Percentiles rank a stretch among this genome's conserved stretches.
Conservation (phyloP, 31 red algal genomes). For the Asparagopsis taxiformis region DNA sequence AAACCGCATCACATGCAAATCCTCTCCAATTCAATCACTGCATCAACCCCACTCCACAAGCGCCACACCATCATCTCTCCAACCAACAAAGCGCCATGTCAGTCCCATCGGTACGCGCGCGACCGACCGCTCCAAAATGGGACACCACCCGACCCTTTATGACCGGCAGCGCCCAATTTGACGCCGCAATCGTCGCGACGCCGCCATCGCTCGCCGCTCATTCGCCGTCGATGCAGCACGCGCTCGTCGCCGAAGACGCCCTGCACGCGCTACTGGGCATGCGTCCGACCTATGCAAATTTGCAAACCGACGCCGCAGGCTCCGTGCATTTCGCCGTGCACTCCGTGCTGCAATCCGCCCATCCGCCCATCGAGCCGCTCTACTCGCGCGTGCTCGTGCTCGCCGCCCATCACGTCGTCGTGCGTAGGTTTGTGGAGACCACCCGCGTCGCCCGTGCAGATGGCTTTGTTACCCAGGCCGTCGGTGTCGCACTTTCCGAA, state of each 20-base stretch:
- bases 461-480: slow-evolving; percentile 42
- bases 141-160: slow-evolving; percentile 46
- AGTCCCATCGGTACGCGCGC: neutral
- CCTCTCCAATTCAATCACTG: neutral
- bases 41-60: slow-evolving; percentile 3
- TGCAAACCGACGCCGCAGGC: slow-evolving; percentile 6
- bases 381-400: slow-evolving; percentile 29
- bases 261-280: slow-evolving; percentile 57
- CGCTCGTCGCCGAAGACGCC: slow-evolving; percentile 51
- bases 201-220: slow-evolving; percentile 10
- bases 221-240: no score
- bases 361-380: slow-evolving; percentile 26
- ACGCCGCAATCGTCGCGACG: neutral
- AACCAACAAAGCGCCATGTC: neutral
- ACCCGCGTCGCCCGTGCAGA: slow-evolving; percentile 14
- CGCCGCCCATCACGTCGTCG: slow-evolving; percentile 34
- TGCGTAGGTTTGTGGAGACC: slow-evolving; percentile 34
- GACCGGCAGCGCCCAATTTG: slow-evolving; percentile 8
- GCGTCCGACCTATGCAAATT: slow-evolving; percentile 4
- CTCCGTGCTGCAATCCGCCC: slow-evolving; percentile 7
- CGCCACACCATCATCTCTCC: slow-evolving; percentile 1
- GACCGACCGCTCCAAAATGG: slow-evolving; percentile 15
- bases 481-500: slow-evolving; percentile 27
- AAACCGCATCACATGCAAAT: no score
- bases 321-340: slow-evolving; percentile 3